Conservation (phyloP, 345 rosid species). For the Tarenaya hassleriana region DNA sequence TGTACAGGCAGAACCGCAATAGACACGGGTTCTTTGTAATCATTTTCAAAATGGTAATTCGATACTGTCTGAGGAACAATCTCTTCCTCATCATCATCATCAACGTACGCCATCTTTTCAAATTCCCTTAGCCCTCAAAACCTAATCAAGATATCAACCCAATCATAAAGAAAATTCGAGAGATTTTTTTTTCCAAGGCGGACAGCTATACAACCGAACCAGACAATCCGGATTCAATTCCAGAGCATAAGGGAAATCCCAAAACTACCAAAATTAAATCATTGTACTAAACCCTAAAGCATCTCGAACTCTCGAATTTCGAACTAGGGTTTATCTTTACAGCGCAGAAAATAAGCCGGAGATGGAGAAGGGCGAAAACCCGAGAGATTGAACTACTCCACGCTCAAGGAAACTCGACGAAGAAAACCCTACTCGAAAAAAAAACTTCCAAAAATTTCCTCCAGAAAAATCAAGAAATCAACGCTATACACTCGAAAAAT, state of each 20-base stretch:
- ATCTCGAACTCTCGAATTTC: not conserved
- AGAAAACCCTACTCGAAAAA: too few species aligned
- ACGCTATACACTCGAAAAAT: too few species aligned
- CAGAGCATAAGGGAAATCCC: not conserved
- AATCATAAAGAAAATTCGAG: not conserved
- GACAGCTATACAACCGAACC: not conserved
- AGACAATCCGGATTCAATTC: not conserved
- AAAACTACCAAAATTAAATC: not conserved
- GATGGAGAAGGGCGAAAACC: not conserved
- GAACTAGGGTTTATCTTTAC: conserved; percentile 19
- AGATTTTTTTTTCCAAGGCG: not conserved
- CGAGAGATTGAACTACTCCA: not conserved
- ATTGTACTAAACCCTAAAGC: conserved; percentile 23
- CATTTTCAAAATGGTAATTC: conserved; percentile 51
- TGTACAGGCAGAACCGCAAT: conserved; percentile 60
- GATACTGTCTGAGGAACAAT: conserved; percentile 42
- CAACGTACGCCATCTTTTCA: conserved; percentile 20
- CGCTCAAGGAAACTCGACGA: too few species aligned
- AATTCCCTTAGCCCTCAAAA: not conserved
- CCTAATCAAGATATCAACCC: not conserved
- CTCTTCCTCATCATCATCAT: conserved; percentile 66
- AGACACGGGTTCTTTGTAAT: conserved; percentile 42
- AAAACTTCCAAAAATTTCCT: too few species aligned
- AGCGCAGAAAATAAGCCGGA: not conserved
- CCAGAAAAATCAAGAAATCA: too few species aligned